Conservation (phyloP, 2,329 filamentous ascomycete species). For the Alternaria gaisen region DNA sequence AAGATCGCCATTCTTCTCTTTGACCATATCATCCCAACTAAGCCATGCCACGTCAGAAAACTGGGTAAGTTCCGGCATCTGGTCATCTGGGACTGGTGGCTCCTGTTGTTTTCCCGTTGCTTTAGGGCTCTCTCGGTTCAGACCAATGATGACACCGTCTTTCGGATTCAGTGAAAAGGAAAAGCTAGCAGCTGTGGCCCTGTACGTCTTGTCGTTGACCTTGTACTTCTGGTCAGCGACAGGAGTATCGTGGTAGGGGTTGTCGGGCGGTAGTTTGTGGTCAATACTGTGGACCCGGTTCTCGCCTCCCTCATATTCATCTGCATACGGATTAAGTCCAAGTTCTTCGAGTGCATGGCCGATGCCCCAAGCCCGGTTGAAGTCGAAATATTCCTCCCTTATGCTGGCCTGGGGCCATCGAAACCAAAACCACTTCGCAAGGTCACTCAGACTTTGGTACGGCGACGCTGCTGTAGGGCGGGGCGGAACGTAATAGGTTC, state of each 20-base stretch:
- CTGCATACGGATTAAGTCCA: slow-evolving; percentile 18
- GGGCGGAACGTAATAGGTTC: slow-evolving; percentile 14
- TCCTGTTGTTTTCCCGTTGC: slow-evolving; percentile 19
- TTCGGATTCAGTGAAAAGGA: slow-evolving; percentile 23
- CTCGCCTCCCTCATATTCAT: slow-evolving; percentile 23
- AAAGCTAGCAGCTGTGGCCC: slow-evolving; percentile 25
- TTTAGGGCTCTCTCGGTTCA: slow-evolving; percentile 24
- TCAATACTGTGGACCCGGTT: slow-evolving; percentile 20
- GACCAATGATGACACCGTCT: slow-evolving; percentile 28
- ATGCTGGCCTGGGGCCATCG: slow-evolving; percentile 5
- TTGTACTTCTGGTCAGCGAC: slow-evolving; percentile 23
- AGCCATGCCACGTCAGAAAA: slow-evolving; percentile 34
- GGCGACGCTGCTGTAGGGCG: slow-evolving; percentile 15
- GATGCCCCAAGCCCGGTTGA: slow-evolving; percentile 25
- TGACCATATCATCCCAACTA: slow-evolving; percentile 17
- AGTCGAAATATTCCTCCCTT: slow-evolving; percentile 14
- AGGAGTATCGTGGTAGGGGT: background rate
- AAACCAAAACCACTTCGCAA: slow-evolving; percentile 23
- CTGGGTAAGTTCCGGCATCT: slow-evolving; percentile 21
- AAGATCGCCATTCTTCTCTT: slow-evolving; percentile 4
- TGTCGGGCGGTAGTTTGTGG: slow-evolving; percentile 7
- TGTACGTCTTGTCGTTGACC: slow-evolving; percentile 15
- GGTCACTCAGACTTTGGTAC: slow-evolving; percentile 13
- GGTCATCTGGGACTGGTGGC: slow-evolving; percentile 16
- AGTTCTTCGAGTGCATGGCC: slow-evolving; percentile 24